These are phyloP conservation scores for Pseudogymnoascus sp. DNA, from an alignment of 2,329 filamentous ascomycete species.

Conservation along the genomic window DNA sequence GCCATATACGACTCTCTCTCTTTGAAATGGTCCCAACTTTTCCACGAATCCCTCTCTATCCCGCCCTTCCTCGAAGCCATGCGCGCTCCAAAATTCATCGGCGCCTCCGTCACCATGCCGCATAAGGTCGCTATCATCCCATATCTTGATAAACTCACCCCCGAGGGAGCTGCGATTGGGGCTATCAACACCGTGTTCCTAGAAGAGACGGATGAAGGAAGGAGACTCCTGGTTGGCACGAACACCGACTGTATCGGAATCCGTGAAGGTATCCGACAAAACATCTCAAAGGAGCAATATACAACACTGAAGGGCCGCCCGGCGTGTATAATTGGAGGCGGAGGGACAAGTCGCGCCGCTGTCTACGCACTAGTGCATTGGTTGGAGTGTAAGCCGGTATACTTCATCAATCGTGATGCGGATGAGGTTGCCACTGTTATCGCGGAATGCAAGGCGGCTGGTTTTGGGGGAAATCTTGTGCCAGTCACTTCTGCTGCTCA, in stretches of 20 bases:
- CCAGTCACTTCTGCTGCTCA: slow-evolving; percentile 56
- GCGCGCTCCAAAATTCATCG: slow-evolving; percentile 53
- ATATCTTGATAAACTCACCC: slow-evolving; percentile 65
- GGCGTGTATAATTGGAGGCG: slow-evolving; percentile 68
- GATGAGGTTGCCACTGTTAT: slow-evolving; percentile 61
- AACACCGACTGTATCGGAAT: slow-evolving; percentile 80
- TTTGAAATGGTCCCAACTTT: slow-evolving; percentile 44
- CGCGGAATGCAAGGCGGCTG: slow-evolving; percentile 50
- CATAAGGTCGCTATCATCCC: slow-evolving; percentile 72
- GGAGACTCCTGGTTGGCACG: slow-evolving; percentile 54
- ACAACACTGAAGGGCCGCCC: slow-evolving; percentile 49
- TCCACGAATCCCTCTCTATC: slow-evolving; percentile 47
- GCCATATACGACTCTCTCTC: slow-evolving; percentile 45
- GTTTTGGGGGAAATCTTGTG: slow-evolving; percentile 52
- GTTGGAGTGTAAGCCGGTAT: slow-evolving; percentile 61
- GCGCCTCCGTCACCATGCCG: slow-evolving; percentile 73
- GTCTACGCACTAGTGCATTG: slow-evolving; percentile 67
- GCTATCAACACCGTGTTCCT: slow-evolving; percentile 76
- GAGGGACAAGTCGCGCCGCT: slow-evolving; percentile 69
- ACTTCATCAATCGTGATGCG: slow-evolving; percentile 68
- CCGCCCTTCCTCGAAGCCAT: slow-evolving; percentile 43
- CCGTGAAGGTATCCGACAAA: slow-evolving; percentile 61
- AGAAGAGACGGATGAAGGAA: slow-evolving; percentile 33
- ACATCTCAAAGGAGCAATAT: slow-evolving; percentile 38
- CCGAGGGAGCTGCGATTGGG: slow-evolving; percentile 64